phyloP scores from a whole-genome alignment of 768 basidiomycete genomes.

The Podaxis sp. region DNA sequence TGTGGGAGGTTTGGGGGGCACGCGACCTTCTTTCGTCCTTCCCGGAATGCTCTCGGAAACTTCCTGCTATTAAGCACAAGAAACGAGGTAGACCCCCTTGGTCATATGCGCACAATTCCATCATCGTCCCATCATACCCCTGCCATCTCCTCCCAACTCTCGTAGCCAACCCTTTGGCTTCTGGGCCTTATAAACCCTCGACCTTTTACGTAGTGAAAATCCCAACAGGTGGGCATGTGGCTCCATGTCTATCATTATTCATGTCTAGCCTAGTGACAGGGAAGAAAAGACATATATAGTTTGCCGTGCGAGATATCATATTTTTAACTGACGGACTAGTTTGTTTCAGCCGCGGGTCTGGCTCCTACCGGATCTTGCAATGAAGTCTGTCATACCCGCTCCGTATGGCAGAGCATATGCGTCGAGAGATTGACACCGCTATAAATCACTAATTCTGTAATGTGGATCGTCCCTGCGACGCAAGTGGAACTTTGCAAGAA shows the following conservation, averaged over 20 bases:
- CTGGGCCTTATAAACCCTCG: neutral
- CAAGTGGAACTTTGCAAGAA: no score
- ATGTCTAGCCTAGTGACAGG: neutral
- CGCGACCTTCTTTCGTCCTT: constrained; percentile 5
- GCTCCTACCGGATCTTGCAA: neutral
- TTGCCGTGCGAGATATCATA: neutral
- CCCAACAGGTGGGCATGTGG: neutral
- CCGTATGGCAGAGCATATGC: no score
- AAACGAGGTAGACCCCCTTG: neutral
- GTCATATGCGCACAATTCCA: neutral
- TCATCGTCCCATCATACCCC: neutral
- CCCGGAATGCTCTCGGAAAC: neutral
- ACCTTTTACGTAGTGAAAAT: neutral
- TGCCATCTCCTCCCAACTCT: neutral
- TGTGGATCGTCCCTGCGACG: no score
- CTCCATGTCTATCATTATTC: neutral
- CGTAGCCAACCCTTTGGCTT: neutral
- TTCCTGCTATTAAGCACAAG: neutral
- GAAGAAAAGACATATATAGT: neutral
- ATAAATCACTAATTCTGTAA: no score
- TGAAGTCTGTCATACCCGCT: neutral
- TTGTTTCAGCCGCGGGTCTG: neutral
- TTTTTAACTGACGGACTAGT: neutral
- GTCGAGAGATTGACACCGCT: no score
- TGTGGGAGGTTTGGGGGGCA: neutral